Evolutionary conservation across 1,284 basidiomycete species (phyloP).

Genomic region (Cystobasidium sp.): DNA sequence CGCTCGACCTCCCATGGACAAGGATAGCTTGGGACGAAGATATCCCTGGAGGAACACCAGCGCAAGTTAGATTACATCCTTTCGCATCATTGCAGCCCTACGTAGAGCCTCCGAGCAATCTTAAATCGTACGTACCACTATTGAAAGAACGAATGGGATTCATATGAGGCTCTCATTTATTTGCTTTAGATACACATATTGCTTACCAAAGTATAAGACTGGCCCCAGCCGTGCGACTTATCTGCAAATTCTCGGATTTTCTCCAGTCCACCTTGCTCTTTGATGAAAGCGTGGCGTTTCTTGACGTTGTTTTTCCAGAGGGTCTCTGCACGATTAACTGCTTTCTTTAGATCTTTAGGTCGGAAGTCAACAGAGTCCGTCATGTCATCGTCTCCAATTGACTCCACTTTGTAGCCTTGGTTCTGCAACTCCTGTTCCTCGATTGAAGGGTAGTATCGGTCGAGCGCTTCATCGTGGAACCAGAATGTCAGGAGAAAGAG

Average conservation of each 20-base stretch:
- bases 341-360: conserved; percentile 20
- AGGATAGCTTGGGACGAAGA: conserved; percentile 34
- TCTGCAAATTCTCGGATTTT: conserved; percentile 54
- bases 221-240: conserved; percentile 25
- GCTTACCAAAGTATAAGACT: conserved; percentile 15
- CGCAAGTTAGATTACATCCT: not conserved
- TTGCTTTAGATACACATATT: not conserved
- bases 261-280: conserved; percentile 55
- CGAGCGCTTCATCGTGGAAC: conserved; percentile 10
- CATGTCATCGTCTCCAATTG: too few relatives aligned
- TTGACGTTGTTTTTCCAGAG: conserved; percentile 48
- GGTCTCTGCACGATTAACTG: conserved; percentile 24
- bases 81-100: too few relatives aligned
- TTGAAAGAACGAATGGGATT: too few relatives aligned
- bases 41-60: conserved; percentile 13
- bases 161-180: too few relatives aligned
- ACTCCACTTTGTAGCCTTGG: not conserved
- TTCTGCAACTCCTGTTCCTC: not conserved
- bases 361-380: not conserved
- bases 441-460: not conserved
- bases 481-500: conserved; percentile 8
- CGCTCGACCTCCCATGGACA: conserved; percentile 41
- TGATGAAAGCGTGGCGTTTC: conserved; percentile 53
- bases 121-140: too few relatives aligned
- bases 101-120: too few relatives aligned